Conservation (phyloP, 2,329 filamentous ascomycete genomes). For the Penicillium rolfsii region DNA sequence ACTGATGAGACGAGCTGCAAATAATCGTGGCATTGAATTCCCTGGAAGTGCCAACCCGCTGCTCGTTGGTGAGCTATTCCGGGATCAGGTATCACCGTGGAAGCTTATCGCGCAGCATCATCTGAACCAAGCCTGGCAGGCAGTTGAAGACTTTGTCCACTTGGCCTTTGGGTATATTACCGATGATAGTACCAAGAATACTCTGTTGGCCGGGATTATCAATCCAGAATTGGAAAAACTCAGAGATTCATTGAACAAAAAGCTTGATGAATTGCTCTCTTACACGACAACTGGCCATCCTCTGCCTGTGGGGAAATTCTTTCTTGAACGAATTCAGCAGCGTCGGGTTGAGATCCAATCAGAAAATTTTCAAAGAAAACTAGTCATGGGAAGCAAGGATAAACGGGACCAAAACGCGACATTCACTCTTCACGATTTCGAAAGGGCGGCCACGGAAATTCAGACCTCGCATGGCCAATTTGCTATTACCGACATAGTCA, state of each 20-base stretch:
- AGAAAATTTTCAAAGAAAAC: neutral
- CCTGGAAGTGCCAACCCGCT: slow-evolving; percentile 40
- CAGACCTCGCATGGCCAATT: slow-evolving; percentile 30
- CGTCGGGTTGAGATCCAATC: slow-evolving; percentile 5
- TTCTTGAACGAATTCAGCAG: slow-evolving; percentile 15
- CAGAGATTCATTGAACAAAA: slow-evolving; percentile 21
- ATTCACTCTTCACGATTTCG: neutral
- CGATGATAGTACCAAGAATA: slow-evolving; percentile 26
- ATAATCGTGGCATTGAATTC: slow-evolving; percentile 39
- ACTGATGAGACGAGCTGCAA: slow-evolving; percentile 31
- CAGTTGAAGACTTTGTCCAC: slow-evolving; percentile 26
- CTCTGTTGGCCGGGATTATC: slow-evolving; percentile 26
- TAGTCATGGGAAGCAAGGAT: neutral
- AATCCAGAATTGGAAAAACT: slow-evolving; percentile 28
- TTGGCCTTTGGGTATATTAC: slow-evolving; percentile 31
- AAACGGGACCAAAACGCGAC: neutral
- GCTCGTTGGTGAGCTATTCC: slow-evolving; percentile 39
- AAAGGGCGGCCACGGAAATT: neutral
- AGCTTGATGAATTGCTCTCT: slow-evolving; percentile 30
- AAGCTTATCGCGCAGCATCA: slow-evolving; percentile 31
- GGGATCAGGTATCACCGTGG: slow-evolving; percentile 42
- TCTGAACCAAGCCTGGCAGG: slow-evolving; percentile 32
- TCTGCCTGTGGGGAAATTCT: slow-evolving; percentile 24
- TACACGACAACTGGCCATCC: slow-evolving; percentile 30
- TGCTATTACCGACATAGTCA: slow-evolving; percentile 47